Evolutionary conservation across 345 rosid genomes (phyloP).

Genomic region (Aurinia saxatilis): DNA sequence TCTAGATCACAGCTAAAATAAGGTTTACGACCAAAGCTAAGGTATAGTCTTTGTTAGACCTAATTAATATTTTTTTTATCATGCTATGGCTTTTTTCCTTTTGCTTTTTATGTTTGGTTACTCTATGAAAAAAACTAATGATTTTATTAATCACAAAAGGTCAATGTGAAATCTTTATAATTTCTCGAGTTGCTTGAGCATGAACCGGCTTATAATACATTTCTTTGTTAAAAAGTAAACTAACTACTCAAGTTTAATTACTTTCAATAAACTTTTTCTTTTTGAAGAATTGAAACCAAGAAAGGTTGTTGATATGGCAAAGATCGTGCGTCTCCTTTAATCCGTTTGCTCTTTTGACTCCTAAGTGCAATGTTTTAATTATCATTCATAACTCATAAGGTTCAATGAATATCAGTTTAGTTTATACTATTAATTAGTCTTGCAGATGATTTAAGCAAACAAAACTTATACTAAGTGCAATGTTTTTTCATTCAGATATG

Average conservation of each 20-base stretch:
- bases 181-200: not conserved
- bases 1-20: no score
- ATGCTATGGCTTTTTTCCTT: no score
- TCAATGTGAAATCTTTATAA: constrained; percentile 8
- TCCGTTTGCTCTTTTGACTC: constrained; percentile 12
- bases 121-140: not conserved
- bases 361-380: constrained; percentile 12
- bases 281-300: not conserved
- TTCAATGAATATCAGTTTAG: constrained; percentile 12
- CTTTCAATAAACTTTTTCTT: not conserved
- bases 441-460: not conserved
- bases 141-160: not conserved
- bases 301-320: constrained; percentile 11
- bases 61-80: no score
- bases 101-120: not conserved
- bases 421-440: not conserved
- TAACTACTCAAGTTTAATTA: not conserved
- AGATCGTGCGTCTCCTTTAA: constrained; percentile 17
- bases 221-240: not conserved
- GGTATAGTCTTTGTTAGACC: no score
- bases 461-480: no score
- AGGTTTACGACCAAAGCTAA: no score
- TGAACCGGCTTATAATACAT: constrained; percentile 4
- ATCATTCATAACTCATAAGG: no score
- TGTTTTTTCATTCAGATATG: no score